Evolutionary conservation across 306 rosid genomes (phyloP).

Genomic region (Glycine latifolia): DNA sequence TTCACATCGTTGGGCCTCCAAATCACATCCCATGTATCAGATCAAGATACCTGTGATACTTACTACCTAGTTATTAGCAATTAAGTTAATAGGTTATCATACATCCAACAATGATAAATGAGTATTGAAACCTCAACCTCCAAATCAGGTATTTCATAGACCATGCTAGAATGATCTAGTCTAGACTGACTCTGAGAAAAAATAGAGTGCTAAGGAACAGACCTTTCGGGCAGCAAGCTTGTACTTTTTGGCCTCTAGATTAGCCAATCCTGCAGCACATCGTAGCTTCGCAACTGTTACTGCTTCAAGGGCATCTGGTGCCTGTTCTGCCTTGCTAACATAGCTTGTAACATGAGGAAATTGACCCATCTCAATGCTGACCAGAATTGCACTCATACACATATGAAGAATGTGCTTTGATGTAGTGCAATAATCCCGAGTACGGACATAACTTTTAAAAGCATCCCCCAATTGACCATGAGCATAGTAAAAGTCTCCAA

Average conservation of each 20-base stretch:
- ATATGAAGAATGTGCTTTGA: constrained; percentile 93
- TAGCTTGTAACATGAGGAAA: constrained; percentile 93
- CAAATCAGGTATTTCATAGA: constrained; percentile 21
- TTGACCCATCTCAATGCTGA: constrained; percentile 99
- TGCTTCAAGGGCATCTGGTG: constrained; percentile 70
- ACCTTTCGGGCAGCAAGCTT: constrained; percentile 99
- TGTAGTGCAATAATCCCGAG: constrained; percentile 98
- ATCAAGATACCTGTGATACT: too few relatives aligned
- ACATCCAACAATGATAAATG: constrained; percentile 34
- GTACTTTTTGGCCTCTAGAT: constrained; percentile 92
- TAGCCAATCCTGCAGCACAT: constrained; percentile 96
- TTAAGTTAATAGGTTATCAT: constrained; percentile 9
- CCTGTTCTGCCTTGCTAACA: constrained; percentile 90
- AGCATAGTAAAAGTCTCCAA: constrained; percentile 93
- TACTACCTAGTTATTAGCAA: not conserved
- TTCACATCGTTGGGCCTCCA: too few relatives aligned
- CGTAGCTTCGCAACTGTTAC: constrained; percentile 70
- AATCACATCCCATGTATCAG: too few relatives aligned
- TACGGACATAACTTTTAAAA: constrained; percentile 88
- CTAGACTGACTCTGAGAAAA: constrained; percentile 18
- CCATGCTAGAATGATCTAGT: constrained; percentile 21
- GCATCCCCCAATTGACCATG: constrained; percentile 94
- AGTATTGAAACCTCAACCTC: constrained; percentile 23
- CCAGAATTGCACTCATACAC: constrained; percentile 94
- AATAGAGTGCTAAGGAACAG: constrained; percentile 35